Conservation (phyloP, 2,329 filamentous ascomycete species). For the Penicillium paneum region DNA sequence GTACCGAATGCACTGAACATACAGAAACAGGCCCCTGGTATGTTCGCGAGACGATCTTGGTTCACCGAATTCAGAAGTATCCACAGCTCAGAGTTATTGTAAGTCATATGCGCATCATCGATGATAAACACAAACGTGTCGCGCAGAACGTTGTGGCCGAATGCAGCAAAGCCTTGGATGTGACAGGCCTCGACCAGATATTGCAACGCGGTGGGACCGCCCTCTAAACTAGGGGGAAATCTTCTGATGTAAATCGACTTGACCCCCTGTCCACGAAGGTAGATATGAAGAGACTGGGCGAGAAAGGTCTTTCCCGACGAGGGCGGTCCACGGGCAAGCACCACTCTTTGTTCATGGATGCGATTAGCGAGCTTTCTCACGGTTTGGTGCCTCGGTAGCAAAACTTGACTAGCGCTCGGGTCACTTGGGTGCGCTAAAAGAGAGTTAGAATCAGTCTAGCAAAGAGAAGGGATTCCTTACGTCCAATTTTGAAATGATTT, state of each 20-base stretch:
- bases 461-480: not conserved
- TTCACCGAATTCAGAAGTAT: not conserved
- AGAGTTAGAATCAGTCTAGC: not conserved
- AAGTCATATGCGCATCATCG: not conserved
- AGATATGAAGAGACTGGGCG: not conserved
- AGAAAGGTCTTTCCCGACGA: not conserved
- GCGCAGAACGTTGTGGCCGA: not conserved
- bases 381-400: not conserved
- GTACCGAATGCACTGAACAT: not conserved
- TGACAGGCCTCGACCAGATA: not conserved
- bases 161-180: not conserved
- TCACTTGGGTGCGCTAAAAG: not conserved
- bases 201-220: not conserved
- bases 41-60: not conserved
- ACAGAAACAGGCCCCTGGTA: not conserved
- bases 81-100: not conserved
- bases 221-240: not conserved
- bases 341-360: not conserved
- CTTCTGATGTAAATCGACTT: not conserved
- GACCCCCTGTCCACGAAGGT: not conserved
- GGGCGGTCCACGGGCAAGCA: not conserved
- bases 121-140: not conserved
- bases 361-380: not conserved
- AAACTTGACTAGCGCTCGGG: not conserved
- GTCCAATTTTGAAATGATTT: not conserved